Evolutionary conservation across 305 asterid species (phyloP).

Genomic region (Fraxinus ornus): DNA sequence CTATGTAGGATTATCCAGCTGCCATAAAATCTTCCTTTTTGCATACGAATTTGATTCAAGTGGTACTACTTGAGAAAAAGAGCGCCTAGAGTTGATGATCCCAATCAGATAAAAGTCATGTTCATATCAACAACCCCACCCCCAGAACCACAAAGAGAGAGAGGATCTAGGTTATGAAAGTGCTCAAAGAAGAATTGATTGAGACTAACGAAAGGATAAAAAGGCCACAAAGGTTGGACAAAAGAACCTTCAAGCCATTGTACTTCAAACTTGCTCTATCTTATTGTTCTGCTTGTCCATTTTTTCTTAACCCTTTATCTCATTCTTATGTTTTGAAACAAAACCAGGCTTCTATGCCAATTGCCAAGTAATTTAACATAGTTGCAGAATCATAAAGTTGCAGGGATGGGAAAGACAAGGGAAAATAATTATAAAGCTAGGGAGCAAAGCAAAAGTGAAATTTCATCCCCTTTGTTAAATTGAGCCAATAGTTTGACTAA

Average conservation of each 20-base stretch:
- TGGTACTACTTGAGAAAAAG: background rate
- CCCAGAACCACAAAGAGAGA: background rate
- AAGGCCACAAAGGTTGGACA: background rate
- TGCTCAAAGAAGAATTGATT: background rate
- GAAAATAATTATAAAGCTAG: background rate
- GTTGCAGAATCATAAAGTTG: background rate
- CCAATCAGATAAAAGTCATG: background rate
- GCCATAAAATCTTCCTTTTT: background rate
- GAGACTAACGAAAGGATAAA: background rate
- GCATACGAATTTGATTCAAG: background rate
- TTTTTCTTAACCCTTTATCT: background rate
- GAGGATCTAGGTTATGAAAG: background rate
- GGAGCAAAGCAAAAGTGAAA: slow-evolving; percentile 12
- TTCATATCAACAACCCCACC: background rate
- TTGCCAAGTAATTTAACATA: background rate
- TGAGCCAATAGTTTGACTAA: slow-evolving; percentile 1
- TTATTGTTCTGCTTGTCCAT: background rate
- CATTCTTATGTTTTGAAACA: background rate
- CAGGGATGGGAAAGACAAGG: background rate
- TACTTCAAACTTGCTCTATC: background rate
- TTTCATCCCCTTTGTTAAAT: background rate
- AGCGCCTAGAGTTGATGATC: background rate
- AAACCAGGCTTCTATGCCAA: background rate
- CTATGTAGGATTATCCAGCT: background rate
- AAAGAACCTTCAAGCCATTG: background rate